These are phyloP conservation scores for Beauveria asiatica DNA, from an alignment of 2,329 filamentous ascomycete genomes.

Conservation along the genomic window DNA sequence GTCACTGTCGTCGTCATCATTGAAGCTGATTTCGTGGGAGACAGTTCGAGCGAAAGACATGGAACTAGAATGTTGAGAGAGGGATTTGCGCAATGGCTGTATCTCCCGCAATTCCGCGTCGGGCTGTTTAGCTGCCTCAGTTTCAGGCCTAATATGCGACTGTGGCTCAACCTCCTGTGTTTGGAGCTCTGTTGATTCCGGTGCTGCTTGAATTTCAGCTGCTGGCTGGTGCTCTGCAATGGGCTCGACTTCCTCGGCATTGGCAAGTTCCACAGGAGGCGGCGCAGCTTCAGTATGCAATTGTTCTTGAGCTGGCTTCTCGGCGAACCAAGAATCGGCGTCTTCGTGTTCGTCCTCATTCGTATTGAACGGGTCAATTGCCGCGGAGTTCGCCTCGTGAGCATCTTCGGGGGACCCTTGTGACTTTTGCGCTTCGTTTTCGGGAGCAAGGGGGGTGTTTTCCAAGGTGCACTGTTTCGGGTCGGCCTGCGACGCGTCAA, in stretches of 20 bases:
- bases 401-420: background rate
- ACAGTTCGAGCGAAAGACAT: slow-evolving; percentile 58
- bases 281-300: background rate
- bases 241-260: background rate
- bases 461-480: background rate
- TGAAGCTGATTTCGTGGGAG: slow-evolving; percentile 52
- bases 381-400: background rate
- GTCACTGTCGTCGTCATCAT: slow-evolving; percentile 51
- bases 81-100: background rate
- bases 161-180: background rate
- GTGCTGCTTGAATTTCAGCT: background rate
- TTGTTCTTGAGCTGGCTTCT: background rate
- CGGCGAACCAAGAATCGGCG: background rate
- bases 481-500: background rate
- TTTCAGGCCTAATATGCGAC: background rate
- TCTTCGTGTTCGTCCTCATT: slow-evolving; percentile 1
- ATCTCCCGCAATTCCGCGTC: background rate
- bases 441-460: background rate
- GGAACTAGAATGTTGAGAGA: slow-evolving; percentile 48
- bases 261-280: background rate
- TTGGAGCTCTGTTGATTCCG: background rate
- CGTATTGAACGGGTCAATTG: background rate
- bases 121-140: background rate
- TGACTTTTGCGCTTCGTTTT: background rate
- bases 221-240: background rate